Evolutionary conservation across 306 rosid species (phyloP).

Genomic region (Cucumis cinereus): DNA sequence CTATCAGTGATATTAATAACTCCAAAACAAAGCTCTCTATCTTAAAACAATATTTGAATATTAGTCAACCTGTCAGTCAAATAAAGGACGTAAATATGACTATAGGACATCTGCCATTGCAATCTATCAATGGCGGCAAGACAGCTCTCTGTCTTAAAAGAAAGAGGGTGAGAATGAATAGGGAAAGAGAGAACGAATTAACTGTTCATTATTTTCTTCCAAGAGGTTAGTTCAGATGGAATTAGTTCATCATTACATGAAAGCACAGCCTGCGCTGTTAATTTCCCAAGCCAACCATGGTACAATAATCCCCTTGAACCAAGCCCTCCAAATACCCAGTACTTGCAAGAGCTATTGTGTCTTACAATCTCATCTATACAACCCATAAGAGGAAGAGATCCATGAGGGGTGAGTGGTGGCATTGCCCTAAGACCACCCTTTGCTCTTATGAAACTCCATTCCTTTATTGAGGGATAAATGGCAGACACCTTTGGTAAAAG

Average conservation of each 20-base stretch:
- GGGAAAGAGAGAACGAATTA: neutral
- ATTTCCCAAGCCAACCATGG: constrained; percentile 86
- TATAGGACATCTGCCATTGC: no score
- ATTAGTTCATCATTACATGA: constrained; percentile 44
- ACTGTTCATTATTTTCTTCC: constrained; percentile 34
- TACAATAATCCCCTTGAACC: constrained; percentile 88
- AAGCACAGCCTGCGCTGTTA: constrained; percentile 67
- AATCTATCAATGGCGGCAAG: no score
- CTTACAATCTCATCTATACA: constrained; percentile 49
- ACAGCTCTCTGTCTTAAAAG: no score
- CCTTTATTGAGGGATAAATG: constrained; percentile 52
- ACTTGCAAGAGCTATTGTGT: constrained; percentile 26
- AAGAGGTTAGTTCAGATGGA: constrained; percentile 62
- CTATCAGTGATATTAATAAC: no score
- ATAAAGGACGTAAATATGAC: no score
- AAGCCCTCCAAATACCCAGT: constrained; percentile 86
- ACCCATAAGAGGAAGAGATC: constrained; percentile 87
- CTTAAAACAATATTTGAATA: no score
- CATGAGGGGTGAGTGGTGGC: constrained; percentile 76
- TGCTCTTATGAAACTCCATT: constrained; percentile 60
- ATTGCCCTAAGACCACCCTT: constrained; percentile 94
- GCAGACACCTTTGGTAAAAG: constrained; percentile 64
- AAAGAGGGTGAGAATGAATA: no score
- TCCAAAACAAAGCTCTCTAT: no score
- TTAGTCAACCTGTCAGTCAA: no score